Evolutionary conservation across 495 filamentous ascomycete genomes (phyloP), one percentile per base, ranked within the genome.

Genomic region (Penicillium nucicola): DNA sequence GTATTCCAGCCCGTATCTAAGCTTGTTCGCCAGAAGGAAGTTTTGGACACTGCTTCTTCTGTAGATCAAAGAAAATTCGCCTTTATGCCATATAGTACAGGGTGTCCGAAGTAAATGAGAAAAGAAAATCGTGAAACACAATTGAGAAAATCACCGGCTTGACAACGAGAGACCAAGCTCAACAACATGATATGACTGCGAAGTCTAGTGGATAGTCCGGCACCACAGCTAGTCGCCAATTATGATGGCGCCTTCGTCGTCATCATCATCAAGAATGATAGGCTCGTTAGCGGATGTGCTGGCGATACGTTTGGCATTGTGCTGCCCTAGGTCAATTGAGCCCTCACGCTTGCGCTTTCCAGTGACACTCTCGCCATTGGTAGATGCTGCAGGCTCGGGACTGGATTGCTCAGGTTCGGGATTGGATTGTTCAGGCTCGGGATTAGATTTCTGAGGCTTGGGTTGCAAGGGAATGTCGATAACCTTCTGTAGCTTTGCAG

Each of bases 231-330:
- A 59, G 64, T 90, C 86, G 19, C 89, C 84, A 58, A 95, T 91
- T 45, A 89, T 58, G 54, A 95, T 92, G 8, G 85, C 83, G 17
- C 86, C 87, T 31, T 78, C 80, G 2, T 70, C 74, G 8, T 68
- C 56, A 50, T 86, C 56, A 50, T 86, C 86, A 45, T 89, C 81
- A 11, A 79, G 40, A 15, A 82, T 58, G 15, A 82, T 72, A 28
- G 76, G 56, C 20, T 70, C 61, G 33, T 67, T 60, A 4, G 49
- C 25, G 5, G 67, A 56, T 15, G 51, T 60, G 13, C 55, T 65
- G 2, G 68, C 67, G 14, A 71, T 70, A 10, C 76, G 72, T 56
- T 84, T 84, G 2, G 65, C 42, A 32, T 63, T 45, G 23, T 75
- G 64, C n/a, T 72, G 67, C 13, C 57, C 67, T 28, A 75, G 42